Percentiles rank a stretch among this genome's conserved stretches.
Conservation (phyloP, 2,329 filamentous ascomycete species). For the Claviceps sp. region DNA sequence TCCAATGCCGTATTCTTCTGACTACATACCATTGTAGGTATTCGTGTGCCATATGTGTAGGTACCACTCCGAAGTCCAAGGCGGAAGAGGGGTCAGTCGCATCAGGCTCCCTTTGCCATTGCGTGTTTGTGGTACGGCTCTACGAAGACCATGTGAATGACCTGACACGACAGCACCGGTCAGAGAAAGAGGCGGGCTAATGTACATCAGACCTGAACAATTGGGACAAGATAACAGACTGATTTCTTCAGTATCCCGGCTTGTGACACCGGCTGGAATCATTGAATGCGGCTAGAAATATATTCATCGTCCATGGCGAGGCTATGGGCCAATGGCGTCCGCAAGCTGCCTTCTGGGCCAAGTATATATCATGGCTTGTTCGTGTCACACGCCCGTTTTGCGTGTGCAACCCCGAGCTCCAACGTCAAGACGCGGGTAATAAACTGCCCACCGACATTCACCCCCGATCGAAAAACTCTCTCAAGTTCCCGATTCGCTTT, state of each 20-base stretch:
- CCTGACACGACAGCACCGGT: constrained; percentile 2
- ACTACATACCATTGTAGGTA: neutral
- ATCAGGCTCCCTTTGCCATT: neutral
- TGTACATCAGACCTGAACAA: neutral
- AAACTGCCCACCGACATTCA: neutral
- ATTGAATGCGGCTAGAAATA: neutral
- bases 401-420: no score
- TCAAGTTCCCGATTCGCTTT: neutral
- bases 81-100: neutral
- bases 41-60: neutral
- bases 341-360: no score
- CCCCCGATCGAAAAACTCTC: neutral
- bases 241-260: neutral
- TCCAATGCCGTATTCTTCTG: neutral
- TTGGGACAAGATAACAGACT: no score
- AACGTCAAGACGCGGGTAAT: neutral
- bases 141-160: no score
- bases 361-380: no score
- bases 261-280: neutral
- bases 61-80: neutral
- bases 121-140: no score
- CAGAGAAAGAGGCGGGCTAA: neutral
- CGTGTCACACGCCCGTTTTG: no score
- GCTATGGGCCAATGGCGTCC: no score
- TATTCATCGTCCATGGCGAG: neutral